Evolutionary conservation across 176 grass and related monocot species (phyloP), one percentile per base, ranked within the genome.

Genomic region (Avena insularis): DNA sequence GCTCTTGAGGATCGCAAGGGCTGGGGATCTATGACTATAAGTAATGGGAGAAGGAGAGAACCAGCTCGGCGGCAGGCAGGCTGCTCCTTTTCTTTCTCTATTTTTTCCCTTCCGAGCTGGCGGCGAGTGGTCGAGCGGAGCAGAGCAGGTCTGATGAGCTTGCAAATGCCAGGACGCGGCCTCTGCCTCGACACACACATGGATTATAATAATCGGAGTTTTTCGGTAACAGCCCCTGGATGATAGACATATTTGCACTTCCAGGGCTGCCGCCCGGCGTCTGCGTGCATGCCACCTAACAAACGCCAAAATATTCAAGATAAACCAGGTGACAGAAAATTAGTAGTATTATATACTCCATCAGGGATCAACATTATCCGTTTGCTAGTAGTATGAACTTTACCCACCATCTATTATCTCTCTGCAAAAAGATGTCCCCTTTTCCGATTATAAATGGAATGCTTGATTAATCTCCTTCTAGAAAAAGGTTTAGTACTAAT

Each of bases 1-100:
- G 51, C 85, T 84, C 69, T 70, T 81, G 50, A 61, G 40, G 45
- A 19, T 80, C 49, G 35, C 75, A 81, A 40, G 38, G 38, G 38
- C 38, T 40, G 38, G 5, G 38, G 38, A 40, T 40, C 38, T 40
- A 40, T 40, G 38, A 40, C 38, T 40, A 40, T 40, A 40, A 40
- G 38, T 40, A 40, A 40, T 40, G 38, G 38, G 5, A 35, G 33
- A 35, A 35, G 38, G 38, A 40, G 38, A 40, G 38, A 40, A 40
- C 38, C 38, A 40, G 38, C 38, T 40, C 38, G 38, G 38, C 38
- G 33, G 33, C 33, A 35, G 33, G 33, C 33, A 40, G 38, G 38
- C 38, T 40, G 38, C 38, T 40, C 5, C 38, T 40, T 40, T 40
- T 40, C 38, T 40, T 40, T 40, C 38, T 40, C 38, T 40, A 40